These are phyloP conservation scores for Penicillium sp. DNA, from an alignment of 2,329 filamentous ascomycete genomes.

Conservation along the genomic window DNA sequence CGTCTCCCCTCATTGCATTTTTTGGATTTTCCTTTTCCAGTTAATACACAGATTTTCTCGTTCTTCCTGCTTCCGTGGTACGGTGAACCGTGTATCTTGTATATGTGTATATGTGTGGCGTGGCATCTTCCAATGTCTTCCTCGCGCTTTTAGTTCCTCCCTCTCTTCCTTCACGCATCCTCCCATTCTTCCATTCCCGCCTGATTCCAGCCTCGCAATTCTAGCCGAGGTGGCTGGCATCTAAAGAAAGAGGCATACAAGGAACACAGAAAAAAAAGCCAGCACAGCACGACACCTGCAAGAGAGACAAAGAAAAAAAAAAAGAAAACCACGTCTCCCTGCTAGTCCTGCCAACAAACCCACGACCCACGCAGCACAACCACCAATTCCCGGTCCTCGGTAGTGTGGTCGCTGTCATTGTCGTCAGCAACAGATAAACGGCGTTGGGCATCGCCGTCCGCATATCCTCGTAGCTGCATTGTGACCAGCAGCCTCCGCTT, in stretches of 20 bases:
- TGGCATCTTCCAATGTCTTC: conserved; percentile 14
- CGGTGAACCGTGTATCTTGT: conserved; percentile 14
- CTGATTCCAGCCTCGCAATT: neutral
- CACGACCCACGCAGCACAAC: neutral
- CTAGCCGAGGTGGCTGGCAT: neutral
- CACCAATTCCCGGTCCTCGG: neutral
- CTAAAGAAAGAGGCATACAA: too few species aligned
- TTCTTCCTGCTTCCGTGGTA: conserved; percentile 12
- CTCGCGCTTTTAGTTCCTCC: conserved; percentile 10
- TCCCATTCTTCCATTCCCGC: neutral
- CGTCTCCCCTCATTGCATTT: conserved; percentile 11
- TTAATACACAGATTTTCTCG: conserved; percentile 12
- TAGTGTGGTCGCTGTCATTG: neutral
- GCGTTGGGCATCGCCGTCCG: conserved; percentile 24
- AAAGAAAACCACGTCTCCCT: neutral
- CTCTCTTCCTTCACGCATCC: conserved; percentile 5
- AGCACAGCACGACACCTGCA: too few species aligned
- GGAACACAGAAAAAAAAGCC: too few species aligned
- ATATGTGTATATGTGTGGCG: conserved; percentile 16
- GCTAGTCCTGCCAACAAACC: conserved; percentile 3
- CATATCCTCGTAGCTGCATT: conserved; percentile 10
- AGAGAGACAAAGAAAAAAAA: neutral
- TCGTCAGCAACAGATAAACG: conserved; percentile 1
- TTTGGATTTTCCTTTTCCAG: conserved; percentile 12
- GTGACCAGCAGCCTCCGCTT: conserved; percentile 8